Evolutionary conservation across 2,329 filamentous ascomycete species (phyloP), one percentile per base, ranked within the genome.

Genomic region (Talaromyces sp.): DNA sequence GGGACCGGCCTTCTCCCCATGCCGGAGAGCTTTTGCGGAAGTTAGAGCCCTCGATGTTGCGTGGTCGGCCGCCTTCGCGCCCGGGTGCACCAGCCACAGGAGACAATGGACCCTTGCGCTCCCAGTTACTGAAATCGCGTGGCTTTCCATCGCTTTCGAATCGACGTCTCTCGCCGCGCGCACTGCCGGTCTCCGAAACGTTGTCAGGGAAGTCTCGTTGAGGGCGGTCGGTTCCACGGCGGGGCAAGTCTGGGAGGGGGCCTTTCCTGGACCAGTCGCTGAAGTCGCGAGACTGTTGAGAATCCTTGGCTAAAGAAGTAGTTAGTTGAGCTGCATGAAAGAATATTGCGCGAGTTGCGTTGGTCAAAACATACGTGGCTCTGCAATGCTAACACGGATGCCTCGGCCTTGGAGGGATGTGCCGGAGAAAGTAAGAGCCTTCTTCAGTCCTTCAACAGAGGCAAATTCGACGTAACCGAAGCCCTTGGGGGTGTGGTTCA

Each of bases 401-500:
- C 88, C 90, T 68, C 95, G 89, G 69, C 92, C 92, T 76, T 96
- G 89, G 76, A 98, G 93, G 63, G 86, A 87, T 64, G 87, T 83
- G 70, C 92, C 91, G 71, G 93, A 93, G 65, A 95, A 85, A 63
- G 87, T 86, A 66, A 99, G 85, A 61, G 95, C 95, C 79, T 92
- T 89, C 82, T 96, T 96, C 72, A 99, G 82, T 63, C 94, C 94
- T 56, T 98, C 94, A 52, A 95, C 81, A 57, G 87, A 89, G 67
- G 84, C 87, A 72, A 99, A 99, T 77, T 99, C 95, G 67, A 96
- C 94, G 76, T 99, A 99, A 65, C 94, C 95, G 72, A 99, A 99
- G 56, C 95, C 95, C 83, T 99, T 99, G 67, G 95, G 95, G 73
- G 93, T 92, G 77, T 89, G 87, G 74, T 95, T 90, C 76, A 96